These are phyloP conservation scores for Trametes polyzona DNA, from an alignment of 1,284 basidiomycete species.

Conservation along the genomic window DNA sequence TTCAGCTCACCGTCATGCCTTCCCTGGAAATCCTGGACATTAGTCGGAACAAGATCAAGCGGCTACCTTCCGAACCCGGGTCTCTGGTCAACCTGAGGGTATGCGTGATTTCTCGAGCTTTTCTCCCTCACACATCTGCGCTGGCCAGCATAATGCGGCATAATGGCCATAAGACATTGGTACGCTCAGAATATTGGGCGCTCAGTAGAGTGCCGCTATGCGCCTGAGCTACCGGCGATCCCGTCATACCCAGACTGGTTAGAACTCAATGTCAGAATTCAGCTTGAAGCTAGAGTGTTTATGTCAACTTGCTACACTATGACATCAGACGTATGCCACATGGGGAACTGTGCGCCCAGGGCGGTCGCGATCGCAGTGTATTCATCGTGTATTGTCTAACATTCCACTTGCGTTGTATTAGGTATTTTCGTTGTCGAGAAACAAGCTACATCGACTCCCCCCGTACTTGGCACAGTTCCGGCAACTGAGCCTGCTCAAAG, in stretches of 20 bases:
- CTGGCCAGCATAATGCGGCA: neutral
- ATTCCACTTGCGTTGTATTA: conserved; percentile 36
- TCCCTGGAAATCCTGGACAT: conserved; percentile 94
- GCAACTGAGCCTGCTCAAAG: conserved; percentile 80
- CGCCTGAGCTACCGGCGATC: neutral
- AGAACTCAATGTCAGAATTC: no score
- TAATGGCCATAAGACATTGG: neutral
- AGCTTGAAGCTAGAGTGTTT: no score
- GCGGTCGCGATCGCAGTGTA: no score
- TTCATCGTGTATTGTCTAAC: neutral
- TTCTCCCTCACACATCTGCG: neutral
- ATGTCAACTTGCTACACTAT: no score
- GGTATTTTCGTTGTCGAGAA: conserved; percentile 88
- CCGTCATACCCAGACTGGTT: neutral
- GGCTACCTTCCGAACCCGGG: conserved; percentile 82
- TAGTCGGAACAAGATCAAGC: conserved; percentile 89
- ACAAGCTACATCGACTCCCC: conserved; percentile 83
- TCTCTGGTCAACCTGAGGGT: conserved; percentile 81
- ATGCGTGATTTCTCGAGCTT: conserved; percentile 27
- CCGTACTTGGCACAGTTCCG: conserved; percentile 77
- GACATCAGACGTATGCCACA: no score
- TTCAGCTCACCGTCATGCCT: conserved; percentile 82
- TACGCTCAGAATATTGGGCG: neutral
- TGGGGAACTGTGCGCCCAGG: no score
- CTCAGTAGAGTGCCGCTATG: neutral